These are phyloP conservation scores for Ophiostoma australiae DNA, from an alignment of 2,329 filamentous ascomycete species.

Conservation along the genomic window DNA sequence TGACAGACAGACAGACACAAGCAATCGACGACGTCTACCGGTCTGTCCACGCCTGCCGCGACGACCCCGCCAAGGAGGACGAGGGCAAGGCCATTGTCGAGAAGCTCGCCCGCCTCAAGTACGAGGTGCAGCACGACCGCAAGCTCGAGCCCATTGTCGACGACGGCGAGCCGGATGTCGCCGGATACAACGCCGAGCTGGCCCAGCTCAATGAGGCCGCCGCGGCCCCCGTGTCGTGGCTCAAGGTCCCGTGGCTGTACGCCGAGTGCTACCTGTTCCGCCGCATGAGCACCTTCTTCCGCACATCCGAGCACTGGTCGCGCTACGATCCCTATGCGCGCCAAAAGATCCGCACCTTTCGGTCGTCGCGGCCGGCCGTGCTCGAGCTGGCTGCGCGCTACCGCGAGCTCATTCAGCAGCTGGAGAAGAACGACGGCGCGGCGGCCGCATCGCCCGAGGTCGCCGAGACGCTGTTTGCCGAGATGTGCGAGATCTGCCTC, in stretches of 20 bases:
- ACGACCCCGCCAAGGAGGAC: slow-evolving; percentile 58
- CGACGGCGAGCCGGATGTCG: slow-evolving; percentile 71
- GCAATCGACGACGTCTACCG: slow-evolving; percentile 94
- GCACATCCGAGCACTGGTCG: slow-evolving; percentile 75
- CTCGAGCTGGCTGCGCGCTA: slow-evolving; percentile 42
- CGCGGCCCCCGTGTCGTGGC: slow-evolving; percentile 62
- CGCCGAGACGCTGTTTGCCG: slow-evolving; percentile 68
- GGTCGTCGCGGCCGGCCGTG: slow-evolving; percentile 72
- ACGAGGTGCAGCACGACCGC: slow-evolving; percentile 88
- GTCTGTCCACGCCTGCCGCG: slow-evolving; percentile 54
- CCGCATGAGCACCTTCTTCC: slow-evolving; percentile 78
- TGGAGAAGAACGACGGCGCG: slow-evolving; percentile 55
- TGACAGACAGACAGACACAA: slow-evolving; percentile 65
- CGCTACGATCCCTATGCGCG: slow-evolving; percentile 81
- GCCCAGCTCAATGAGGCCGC: slow-evolving; percentile 48
- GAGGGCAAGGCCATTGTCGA: slow-evolving; percentile 86
- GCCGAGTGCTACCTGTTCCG: slow-evolving; percentile 92
- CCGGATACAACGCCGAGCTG: slow-evolving; percentile 80
- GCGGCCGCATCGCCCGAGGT: slow-evolving; percentile 53
- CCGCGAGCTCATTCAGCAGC: slow-evolving; percentile 59
- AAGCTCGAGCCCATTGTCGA: slow-evolving; percentile 51
- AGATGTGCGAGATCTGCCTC: slow-evolving; percentile 94
- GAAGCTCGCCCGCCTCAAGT: slow-evolving; percentile 77
- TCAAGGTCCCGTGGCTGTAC: slow-evolving; percentile 81
- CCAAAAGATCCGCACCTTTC: slow-evolving; percentile 89